These are phyloP conservation scores for Phytophthora litchii DNA, from an alignment of 352 stramenopile genomes.

Conservation along the genomic window DNA sequence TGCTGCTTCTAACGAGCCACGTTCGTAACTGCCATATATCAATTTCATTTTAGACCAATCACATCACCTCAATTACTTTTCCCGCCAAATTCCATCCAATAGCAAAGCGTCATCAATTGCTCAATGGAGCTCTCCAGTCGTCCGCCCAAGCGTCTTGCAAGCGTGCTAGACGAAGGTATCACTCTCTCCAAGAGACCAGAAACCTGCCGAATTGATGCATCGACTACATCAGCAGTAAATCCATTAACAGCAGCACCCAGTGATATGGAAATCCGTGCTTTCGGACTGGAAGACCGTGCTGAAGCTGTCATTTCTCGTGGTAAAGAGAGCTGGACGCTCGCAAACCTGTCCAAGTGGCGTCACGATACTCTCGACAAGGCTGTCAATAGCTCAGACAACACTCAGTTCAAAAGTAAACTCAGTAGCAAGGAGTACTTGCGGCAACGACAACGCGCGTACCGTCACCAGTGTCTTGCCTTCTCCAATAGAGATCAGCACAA, in stretches of 20 bases:
- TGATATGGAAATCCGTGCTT: constrained; percentile 64
- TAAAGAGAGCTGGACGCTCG: constrained; percentile 58
- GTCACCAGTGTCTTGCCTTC: constrained; percentile 57
- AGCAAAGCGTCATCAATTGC: neutral
- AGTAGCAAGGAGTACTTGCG: constrained; percentile 55
- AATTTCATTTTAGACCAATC: constrained; percentile 19
- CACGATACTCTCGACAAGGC: constrained; percentile 45
- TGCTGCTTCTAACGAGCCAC: constrained; percentile 79
- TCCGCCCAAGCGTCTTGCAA: constrained; percentile 20
- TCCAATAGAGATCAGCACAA: constrained; percentile 20
- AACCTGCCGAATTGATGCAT: neutral
- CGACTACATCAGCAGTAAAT: neutral
- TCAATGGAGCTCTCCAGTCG: constrained; percentile 9
- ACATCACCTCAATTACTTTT: constrained; percentile 7
- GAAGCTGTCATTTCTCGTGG: constrained; percentile 68
- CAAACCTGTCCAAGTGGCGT: constrained; percentile 70
- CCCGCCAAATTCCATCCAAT: constrained; percentile 20
- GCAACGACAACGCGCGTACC: constrained; percentile 75
- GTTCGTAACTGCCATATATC: constrained; percentile 10
- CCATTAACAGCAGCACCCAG: constrained; percentile 27
- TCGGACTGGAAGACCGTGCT: constrained; percentile 77
- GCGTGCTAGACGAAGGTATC: constrained; percentile 8
- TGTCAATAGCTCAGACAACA: neutral
- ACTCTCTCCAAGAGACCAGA: constrained; percentile 11
- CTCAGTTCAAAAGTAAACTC: constrained; percentile 7